A percentile compares a stretch with the other conserved stretches of the same genome.
Conservation (phyloP, 805 yeast genomes). For the Schwanniomyces occidentalis region DNA sequence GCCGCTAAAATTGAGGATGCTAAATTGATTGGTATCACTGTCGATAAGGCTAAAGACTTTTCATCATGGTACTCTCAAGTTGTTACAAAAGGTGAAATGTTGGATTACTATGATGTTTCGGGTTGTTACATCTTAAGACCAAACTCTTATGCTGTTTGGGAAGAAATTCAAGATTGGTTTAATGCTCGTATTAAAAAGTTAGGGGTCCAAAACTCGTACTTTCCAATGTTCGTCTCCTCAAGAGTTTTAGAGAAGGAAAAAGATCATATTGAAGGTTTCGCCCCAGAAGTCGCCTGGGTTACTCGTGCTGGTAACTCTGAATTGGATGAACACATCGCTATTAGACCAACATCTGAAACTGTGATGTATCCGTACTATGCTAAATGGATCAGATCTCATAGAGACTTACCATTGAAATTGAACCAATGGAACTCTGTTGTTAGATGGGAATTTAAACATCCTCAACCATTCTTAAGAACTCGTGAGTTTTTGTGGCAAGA, state of each 20-base stretch:
- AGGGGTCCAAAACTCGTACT: conserved; percentile 93
- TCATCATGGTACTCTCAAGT: conserved; percentile 98
- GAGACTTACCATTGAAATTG: conserved; percentile 93
- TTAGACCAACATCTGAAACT: conserved; percentile 98
- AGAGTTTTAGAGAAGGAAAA: conserved; percentile 94
- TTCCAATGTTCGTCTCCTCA: conserved; percentile 97
- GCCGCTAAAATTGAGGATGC: conserved; percentile 75
- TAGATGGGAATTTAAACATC: conserved; percentile 99
- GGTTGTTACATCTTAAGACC: conserved; percentile 99
- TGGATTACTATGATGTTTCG: conserved; percentile 97
- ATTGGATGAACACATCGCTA: conserved; percentile 96
- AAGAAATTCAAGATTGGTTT: conserved; percentile 85
- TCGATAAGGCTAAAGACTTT: conserved; percentile 87
- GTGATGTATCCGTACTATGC: conserved; percentile 99
- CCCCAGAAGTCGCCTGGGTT: conserved; percentile 99
- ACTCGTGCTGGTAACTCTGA: conserved; percentile 94
- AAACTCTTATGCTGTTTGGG: conserved; percentile 93
- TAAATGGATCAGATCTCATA: conserved; percentile 97
- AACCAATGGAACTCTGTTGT: conserved; percentile 99
- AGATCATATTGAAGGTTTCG: conserved; percentile 98
- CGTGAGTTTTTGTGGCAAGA: conserved; percentile 99
- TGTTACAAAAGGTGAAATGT: conserved; percentile 94
- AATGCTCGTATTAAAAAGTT: conserved; percentile 75
- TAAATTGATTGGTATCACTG: conserved; percentile 93
- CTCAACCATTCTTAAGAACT: conserved; percentile 98